Conservation (phyloP, 768 basidiomycete species). For the Serendipita vermifera region DNA sequence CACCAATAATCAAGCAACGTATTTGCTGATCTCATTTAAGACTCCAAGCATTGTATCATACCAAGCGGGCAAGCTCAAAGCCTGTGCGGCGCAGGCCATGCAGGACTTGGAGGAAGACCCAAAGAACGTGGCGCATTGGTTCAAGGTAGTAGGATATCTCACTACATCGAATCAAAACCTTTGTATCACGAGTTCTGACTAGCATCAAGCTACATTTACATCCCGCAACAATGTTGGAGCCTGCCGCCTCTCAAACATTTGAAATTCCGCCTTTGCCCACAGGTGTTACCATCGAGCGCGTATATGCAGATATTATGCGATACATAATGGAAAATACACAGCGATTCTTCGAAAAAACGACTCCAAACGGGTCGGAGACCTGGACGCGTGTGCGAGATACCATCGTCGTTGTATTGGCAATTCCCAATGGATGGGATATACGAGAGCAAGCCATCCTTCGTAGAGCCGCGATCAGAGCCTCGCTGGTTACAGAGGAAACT, state of each 20-base stretch:
- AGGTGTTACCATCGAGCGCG: constrained; percentile 12
- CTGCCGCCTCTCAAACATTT: not conserved
- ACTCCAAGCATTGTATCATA: constrained; percentile 7
- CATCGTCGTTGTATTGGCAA: constrained; percentile 27
- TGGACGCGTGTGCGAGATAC: not conserved
- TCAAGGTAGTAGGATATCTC: too few relatives aligned
- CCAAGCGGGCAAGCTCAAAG: not conserved
- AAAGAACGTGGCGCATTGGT: constrained; percentile 7
- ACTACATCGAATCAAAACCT: too few relatives aligned
- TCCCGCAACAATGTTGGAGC: constrained; percentile 7
- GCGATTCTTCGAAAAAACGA: not conserved
- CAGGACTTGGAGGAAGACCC: not conserved
- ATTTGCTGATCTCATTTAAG: not conserved
- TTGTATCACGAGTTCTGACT: not conserved
- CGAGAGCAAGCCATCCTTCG: constrained; percentile 5
- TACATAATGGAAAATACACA: constrained; percentile 8
- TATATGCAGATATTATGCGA: constrained; percentile 6
- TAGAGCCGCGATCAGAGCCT: not conserved
- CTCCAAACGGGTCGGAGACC: constrained; percentile 11
- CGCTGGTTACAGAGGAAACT: not conserved
- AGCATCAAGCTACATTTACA: constrained; percentile 9
- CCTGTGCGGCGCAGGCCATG: constrained; percentile 7
- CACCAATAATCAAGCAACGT: not conserved
- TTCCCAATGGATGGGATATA: constrained; percentile 10
- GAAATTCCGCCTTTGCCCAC: constrained; percentile 8